These are phyloP conservation scores for Tetradesmus lagerheimii DNA, from an alignment of 139 green algal species.

Conservation along the genomic window DNA sequence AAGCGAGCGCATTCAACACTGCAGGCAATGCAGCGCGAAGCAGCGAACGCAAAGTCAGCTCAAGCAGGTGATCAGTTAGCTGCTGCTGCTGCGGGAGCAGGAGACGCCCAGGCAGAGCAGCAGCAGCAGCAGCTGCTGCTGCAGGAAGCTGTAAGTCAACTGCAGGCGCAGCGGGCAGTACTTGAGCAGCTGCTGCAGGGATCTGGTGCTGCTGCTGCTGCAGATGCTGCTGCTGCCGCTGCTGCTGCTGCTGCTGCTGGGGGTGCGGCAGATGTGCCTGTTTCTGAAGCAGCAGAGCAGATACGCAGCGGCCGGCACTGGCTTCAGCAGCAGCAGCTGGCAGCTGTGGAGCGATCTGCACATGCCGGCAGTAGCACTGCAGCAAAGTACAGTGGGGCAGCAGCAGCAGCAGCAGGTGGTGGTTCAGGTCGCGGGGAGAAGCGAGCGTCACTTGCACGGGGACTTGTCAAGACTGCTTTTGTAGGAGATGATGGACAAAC, in stretches of 20 bases:
- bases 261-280: not conserved
- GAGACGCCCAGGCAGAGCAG: not conserved
- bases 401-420: constrained; percentile 31
- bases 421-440: not conserved
- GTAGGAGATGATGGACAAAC: not conserved
- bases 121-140: not conserved
- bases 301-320: not conserved
- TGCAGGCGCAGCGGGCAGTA: not conserved
- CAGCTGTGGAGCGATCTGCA: not conserved
- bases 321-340: constrained; percentile 22
- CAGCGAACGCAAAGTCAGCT: not conserved
- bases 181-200: not conserved
- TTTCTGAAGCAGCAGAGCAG: not conserved
- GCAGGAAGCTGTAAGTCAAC: not conserved
- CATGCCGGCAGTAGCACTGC: not conserved
- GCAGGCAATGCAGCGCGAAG: not conserved
- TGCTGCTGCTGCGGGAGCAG: not conserved
- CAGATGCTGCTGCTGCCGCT: not conserved
- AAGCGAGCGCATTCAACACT: not conserved
- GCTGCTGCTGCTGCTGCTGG: not conserved
- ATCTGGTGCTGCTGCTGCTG: not conserved
- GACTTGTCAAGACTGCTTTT: not conserved
- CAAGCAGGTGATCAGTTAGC: not conserved
- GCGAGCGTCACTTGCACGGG: not conserved
- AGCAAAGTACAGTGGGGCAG: not conserved